Conservation (phyloP, 208 protist species). For the Plasmodiophora brassicae region DNA sequence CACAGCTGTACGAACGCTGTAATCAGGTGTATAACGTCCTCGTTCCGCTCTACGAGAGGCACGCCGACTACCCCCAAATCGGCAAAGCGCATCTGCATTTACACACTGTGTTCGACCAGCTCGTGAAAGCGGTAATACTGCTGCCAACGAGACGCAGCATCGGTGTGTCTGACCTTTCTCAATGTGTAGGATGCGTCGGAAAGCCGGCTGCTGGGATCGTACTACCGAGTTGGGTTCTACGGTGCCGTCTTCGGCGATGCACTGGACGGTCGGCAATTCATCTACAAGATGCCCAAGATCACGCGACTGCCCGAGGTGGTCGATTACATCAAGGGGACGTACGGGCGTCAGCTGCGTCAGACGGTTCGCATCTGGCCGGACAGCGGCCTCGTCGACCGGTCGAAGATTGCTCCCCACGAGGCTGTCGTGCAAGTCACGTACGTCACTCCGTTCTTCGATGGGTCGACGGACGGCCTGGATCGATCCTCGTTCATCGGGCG, state of each 20-base stretch:
- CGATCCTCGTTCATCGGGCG: background rate
- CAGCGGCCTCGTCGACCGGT: background rate
- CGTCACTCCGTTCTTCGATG: background rate
- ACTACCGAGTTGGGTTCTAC: background rate
- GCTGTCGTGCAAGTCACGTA: background rate
- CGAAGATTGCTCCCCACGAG: background rate
- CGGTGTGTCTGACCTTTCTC: too few relatives aligned
- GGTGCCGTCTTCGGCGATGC: slow-evolving; percentile 12
- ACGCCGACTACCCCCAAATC: background rate
- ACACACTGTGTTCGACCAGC: background rate
- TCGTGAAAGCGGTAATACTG: too few relatives aligned
- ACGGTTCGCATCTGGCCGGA: background rate
- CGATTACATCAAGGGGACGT: background rate
- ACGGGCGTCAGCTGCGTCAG: background rate
- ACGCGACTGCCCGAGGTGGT: background rate
- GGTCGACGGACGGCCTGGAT: background rate
- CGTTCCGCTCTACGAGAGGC: background rate
- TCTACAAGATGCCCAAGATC: slow-evolving; percentile 30
- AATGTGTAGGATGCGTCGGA: background rate
- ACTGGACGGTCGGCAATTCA: background rate
- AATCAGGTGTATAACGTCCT: background rate
- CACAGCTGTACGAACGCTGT: slow-evolving; percentile 18
- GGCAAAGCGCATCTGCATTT: background rate
- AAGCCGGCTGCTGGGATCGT: background rate
- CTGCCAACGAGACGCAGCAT: too few relatives aligned